Conservation (phyloP, 2,329 filamentous ascomycete genomes). For the Penicillium concentricum region DNA sequence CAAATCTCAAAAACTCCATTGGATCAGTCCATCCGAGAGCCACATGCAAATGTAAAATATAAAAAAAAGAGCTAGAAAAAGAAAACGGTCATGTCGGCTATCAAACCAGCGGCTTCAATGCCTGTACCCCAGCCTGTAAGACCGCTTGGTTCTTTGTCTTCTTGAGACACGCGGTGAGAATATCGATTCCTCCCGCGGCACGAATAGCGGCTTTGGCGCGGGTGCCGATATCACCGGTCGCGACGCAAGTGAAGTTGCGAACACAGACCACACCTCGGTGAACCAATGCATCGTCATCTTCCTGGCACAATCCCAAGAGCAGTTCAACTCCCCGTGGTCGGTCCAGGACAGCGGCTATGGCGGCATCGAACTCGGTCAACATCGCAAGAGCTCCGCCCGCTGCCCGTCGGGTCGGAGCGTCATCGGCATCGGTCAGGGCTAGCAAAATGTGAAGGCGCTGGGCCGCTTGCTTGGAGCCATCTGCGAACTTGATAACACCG, state of each 20-base stretch:
- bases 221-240: constrained; percentile 64
- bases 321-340: constrained; percentile 70
- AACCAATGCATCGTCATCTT: constrained; percentile 56
- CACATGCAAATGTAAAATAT: constrained; percentile 14
- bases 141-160: constrained; percentile 68
- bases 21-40: constrained; percentile 2
- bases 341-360: constrained; percentile 68
- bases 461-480: constrained; percentile 62
- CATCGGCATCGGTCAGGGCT: constrained; percentile 83
- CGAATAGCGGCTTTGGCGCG: constrained; percentile 61
- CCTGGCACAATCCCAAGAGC: constrained; percentile 76
- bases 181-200: constrained; percentile 63
- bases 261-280: constrained; percentile 73
- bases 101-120: constrained; percentile 66
- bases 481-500: constrained; percentile 48
- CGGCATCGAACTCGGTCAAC: constrained; percentile 73
- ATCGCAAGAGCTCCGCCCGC: constrained; percentile 87
- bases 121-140: constrained; percentile 68
- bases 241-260: constrained; percentile 65
- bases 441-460: constrained; percentile 80
- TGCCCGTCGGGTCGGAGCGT: constrained; percentile 73
- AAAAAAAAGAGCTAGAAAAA: constrained; percentile 2
- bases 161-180: constrained; percentile 68
- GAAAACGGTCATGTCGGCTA: constrained; percentile 4
- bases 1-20: constrained; percentile 5